Base-by-base conservation (phyloP, 345 rosid species). In the Aegle marmelos region DNA sequence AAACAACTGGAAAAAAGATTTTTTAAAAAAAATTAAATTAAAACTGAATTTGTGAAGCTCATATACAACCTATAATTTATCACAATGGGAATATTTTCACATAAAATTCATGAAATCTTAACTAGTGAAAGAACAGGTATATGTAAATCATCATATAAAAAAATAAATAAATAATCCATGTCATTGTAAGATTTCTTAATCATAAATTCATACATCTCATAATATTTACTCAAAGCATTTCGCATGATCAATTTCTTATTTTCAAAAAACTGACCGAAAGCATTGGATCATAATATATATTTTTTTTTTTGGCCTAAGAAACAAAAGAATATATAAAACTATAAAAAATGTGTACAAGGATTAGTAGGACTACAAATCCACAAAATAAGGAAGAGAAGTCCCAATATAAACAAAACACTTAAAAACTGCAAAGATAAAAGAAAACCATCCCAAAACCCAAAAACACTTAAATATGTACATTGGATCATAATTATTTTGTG, bases 141-240 rank as follows among this genome's bases (percentile, higher is more conserved):
- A 53, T 1, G 11, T 17, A 53, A 53, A 53, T 53, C 57, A 45
- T 45, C 50, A 41, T 17, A 16, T 39, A 0, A 34, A 39, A 39
- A 39, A 39, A 39, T 1, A 8, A 41, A 41, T 11, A 14, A 16
- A 50, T 1, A 19, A 4, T 17, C 22, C 57, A 5, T 19, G 0
- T 4, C 22, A 53, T 24, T 28, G 16, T 60, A 39, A 45, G 34
- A 24, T 62, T 16, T 21, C 54, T 62, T 41, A 41, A 39, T 22
- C 39, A 17, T 19, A 30, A 11, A 62, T 45, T 22, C 39, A 53
- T 41, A 45, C 27, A 62, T 63, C 68, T 62, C 45, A 19, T 61
- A 63, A 68, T 16, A 28, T 50, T 70, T 39, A 65, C 31, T 11
- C 39, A 81, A 11, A 64, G 73, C 7, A 41, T 70, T 82, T 67